Percentiles rank a stretch among this genome's conserved stretches.
Evolutionary conservation across 371 early-diverging fungal species (phyloP).

Genomic region (Mucor lusitanicus): DNA sequence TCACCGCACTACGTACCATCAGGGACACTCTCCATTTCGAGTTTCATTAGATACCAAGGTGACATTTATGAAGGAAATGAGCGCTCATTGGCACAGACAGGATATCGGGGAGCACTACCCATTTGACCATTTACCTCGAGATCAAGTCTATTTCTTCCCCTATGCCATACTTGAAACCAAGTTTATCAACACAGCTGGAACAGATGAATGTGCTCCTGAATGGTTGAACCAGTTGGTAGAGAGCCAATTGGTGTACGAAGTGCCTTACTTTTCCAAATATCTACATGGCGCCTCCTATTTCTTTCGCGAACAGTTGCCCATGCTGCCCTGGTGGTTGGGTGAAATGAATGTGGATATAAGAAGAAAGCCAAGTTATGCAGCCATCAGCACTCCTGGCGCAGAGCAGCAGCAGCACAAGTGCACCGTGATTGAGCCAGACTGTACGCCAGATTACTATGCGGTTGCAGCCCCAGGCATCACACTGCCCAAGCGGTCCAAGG

Average conservation of each 20-base stretch:
- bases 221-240: slow-evolving; percentile 90
- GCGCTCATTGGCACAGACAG: background rate
- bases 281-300: slow-evolving; percentile 91
- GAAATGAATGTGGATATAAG: slow-evolving; percentile 91
- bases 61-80: slow-evolving; percentile 13
- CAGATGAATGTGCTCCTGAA: slow-evolving; percentile 67
- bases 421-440: background rate
- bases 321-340: slow-evolving; percentile 92
- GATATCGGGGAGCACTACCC: background rate
- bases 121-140: background rate
- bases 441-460: background rate
- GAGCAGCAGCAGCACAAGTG: background rate
- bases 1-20: slow-evolving; percentile 12
- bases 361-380: slow-evolving; percentile 33
- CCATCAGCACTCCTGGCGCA: slow-evolving; percentile 5
- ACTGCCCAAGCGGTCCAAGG: background rate
- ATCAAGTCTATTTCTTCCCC: slow-evolving; percentile 80
- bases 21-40: background rate
- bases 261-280: slow-evolving; percentile 97
- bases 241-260: slow-evolving; percentile 86
- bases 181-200: slow-evolving; percentile 53
- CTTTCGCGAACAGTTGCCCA: slow-evolving; percentile 72
- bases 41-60: slow-evolving; percentile 20
- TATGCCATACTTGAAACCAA: slow-evolving; percentile 96
- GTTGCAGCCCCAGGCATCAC: background rate